These are phyloP conservation scores for Russula brevipes DNA, from an alignment of 768 basidiomycete genomes.

Conservation along the genomic window DNA sequence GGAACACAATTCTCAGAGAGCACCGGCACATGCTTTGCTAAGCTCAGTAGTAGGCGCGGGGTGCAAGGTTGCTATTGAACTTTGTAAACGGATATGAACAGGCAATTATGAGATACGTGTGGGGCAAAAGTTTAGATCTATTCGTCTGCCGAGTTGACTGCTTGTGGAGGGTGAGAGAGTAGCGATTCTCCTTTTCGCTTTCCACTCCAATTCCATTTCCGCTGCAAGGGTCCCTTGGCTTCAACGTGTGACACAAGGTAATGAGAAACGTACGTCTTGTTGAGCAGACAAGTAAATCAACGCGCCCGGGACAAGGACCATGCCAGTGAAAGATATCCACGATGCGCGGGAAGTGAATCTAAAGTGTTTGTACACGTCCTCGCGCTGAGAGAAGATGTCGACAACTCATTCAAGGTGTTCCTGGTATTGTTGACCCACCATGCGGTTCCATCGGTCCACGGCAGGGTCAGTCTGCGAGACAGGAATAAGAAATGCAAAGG, in stretches of 20 bases:
- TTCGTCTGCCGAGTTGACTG: conserved; percentile 16
- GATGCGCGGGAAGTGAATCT: conserved; percentile 69
- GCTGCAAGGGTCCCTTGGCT: conserved; percentile 31
- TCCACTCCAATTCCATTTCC: conserved; percentile 51
- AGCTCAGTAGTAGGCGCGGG: conserved; percentile 80
- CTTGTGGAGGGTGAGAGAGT: conserved; percentile 22
- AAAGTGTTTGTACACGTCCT: conserved; percentile 79
- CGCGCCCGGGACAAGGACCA: conserved; percentile 58
- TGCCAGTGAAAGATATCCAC: conserved; percentile 54
- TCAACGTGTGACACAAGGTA: not conserved
- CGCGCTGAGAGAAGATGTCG: conserved; percentile 47
- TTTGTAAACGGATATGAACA: conserved; percentile 71
- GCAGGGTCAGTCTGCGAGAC: conserved; percentile 42
- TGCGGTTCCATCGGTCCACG: conserved; percentile 53
- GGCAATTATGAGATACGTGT: not conserved
- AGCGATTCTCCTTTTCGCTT: conserved; percentile 45
- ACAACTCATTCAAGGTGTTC: conserved; percentile 7
- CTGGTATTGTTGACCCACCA: conserved; percentile 39
- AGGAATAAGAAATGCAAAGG: conserved; percentile 17
- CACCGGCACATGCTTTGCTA: conserved; percentile 86
- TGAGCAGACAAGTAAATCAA: conserved; percentile 42
- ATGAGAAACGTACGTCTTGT: conserved; percentile 36
- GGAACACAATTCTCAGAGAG: conserved; percentile 78
- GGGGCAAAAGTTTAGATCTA: conserved; percentile 1
- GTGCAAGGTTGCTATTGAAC: conserved; percentile 84